These are phyloP conservation scores for Trichoderma simmonsii DNA, from an alignment of 2,329 filamentous ascomycete species.

Conservation along the genomic window DNA sequence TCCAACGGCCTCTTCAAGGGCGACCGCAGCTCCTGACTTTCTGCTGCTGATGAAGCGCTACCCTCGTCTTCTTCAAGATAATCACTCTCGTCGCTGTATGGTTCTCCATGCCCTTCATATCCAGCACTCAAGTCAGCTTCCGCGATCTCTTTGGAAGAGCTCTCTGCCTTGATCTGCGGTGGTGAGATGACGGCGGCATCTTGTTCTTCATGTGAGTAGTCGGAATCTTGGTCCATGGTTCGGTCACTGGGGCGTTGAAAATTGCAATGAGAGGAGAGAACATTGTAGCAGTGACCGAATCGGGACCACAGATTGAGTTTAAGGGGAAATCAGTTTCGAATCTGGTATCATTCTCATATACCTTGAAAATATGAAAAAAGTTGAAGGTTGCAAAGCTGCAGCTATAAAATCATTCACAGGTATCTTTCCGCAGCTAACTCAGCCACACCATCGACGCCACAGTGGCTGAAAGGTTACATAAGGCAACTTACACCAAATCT, in stretches of 20 bases:
- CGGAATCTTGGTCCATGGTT: constrained; percentile 33
- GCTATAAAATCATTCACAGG: background rate
- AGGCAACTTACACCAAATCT: constrained; percentile 4
- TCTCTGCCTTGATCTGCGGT: constrained; percentile 19
- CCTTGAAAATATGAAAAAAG: background rate
- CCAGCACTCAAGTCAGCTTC: background rate
- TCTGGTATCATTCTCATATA: background rate
- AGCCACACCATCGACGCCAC: constrained; percentile 9
- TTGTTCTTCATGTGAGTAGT: constrained; percentile 22
- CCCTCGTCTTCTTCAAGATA: background rate
- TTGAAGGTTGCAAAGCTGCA: background rate
- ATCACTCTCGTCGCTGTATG: background rate
- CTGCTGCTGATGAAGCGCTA: background rate
- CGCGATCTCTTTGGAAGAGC: background rate
- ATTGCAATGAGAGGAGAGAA: constrained; percentile 24
- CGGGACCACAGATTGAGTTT: background rate
- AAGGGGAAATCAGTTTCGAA: background rate
- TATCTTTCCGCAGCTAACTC: background rate
- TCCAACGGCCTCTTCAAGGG: constrained; percentile 32
- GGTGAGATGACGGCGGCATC: constrained; percentile 4
- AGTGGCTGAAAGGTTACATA: constrained; percentile 12
- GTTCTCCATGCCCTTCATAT: background rate
- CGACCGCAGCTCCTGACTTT: constrained; percentile 12
- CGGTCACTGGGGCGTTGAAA: constrained; percentile 23
- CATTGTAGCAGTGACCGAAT: constrained; percentile 28